Evolutionary conservation across 768 basidiomycete species (phyloP).

Genomic region (Tricholoma sp.): DNA sequence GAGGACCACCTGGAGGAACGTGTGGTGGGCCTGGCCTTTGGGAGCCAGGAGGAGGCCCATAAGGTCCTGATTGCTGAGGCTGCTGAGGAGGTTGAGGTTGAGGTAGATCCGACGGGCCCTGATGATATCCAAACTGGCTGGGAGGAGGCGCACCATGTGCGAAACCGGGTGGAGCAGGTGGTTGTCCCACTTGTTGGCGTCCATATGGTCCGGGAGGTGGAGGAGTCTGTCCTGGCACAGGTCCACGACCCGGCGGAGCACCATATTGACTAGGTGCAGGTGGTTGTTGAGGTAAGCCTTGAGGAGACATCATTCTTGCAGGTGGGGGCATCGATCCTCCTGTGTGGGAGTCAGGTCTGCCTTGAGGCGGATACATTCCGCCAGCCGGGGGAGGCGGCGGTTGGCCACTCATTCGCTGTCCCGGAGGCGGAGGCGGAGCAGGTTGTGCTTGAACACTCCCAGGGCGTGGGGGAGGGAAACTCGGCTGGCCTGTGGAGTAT

Average conservation of each 20-base stretch:
- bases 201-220: slow-evolving; percentile 37
- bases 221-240: slow-evolving; percentile 37
- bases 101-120: slow-evolving; percentile 11
- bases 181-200: slow-evolving; percentile 25
- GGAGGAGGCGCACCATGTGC: slow-evolving; percentile 24
- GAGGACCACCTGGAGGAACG: slow-evolving; percentile 15
- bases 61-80: slow-evolving; percentile 30
- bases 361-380: slow-evolving; percentile 24
- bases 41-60: slow-evolving; percentile 37
- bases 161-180: slow-evolving; percentile 32
- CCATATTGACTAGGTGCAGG: slow-evolving; percentile 48
- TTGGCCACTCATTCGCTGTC: slow-evolving; percentile 27
- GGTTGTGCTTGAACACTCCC: slow-evolving; percentile 51
- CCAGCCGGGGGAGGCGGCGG: slow-evolving; percentile 24
- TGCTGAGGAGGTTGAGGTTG: slow-evolving; percentile 16
- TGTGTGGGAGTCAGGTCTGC: slow-evolving; percentile 23
- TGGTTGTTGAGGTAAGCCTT: slow-evolving; percentile 31
- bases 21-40: slow-evolving; percentile 20
- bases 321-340: slow-evolving; percentile 28
- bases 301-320: slow-evolving; percentile 42
- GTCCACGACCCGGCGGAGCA: slow-evolving; percentile 36
- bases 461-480: slow-evolving; percentile 55
- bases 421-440: slow-evolving; percentile 36
- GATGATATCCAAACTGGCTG: slow-evolving; percentile 23
- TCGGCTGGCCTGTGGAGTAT: slow-evolving; percentile 38